phyloP scores from a whole-genome alignment of 352 stramenopile species.

The Phytopythium ostracodes region DNA sequence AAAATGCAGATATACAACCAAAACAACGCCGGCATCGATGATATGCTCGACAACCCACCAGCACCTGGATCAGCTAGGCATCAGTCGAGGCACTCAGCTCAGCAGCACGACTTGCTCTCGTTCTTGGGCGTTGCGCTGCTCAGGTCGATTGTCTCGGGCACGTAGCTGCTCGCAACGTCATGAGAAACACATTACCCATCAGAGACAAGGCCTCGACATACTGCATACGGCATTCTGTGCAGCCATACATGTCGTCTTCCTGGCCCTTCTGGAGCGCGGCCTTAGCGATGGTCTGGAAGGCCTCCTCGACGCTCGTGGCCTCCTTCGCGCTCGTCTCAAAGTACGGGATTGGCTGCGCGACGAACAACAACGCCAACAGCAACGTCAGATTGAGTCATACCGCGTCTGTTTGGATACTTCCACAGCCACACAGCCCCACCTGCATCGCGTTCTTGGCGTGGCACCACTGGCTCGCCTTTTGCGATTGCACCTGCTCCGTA shows the following conservation, averaged over 20 bases:
- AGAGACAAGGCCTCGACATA: neutral
- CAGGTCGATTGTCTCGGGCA: slow-evolving; percentile 84
- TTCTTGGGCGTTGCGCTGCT: slow-evolving; percentile 67
- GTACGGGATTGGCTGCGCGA: slow-evolving; percentile 85
- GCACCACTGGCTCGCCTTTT: slow-evolving; percentile 94
- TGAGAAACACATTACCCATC: too few relatives aligned
- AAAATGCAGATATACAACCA: neutral
- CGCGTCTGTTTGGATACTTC: neutral
- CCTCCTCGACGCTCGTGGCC: slow-evolving; percentile 95
- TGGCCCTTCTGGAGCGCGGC: slow-evolving; percentile 85
- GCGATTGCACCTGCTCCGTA: slow-evolving; percentile 52
- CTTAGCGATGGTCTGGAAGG: slow-evolving; percentile 92
- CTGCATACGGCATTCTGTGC: too few relatives aligned
- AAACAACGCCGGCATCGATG: neutral
- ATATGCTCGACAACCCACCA: neutral
- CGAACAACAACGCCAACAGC: neutral
- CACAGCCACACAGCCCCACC: slow-evolving; percentile 9
- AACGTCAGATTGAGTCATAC: neutral
- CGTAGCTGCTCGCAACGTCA: slow-evolving; percentile 42
- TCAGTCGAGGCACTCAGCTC: slow-evolving; percentile 7
- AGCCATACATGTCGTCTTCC: slow-evolving; percentile 80
- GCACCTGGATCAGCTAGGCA: neutral
- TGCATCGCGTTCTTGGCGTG: slow-evolving; percentile 80
- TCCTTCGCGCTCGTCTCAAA: slow-evolving; percentile 99
- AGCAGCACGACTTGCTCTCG: slow-evolving; percentile 74